Conservation (phyloP, 2,329 filamentous ascomycete genomes). For the Monilinia aucupariae region DNA sequence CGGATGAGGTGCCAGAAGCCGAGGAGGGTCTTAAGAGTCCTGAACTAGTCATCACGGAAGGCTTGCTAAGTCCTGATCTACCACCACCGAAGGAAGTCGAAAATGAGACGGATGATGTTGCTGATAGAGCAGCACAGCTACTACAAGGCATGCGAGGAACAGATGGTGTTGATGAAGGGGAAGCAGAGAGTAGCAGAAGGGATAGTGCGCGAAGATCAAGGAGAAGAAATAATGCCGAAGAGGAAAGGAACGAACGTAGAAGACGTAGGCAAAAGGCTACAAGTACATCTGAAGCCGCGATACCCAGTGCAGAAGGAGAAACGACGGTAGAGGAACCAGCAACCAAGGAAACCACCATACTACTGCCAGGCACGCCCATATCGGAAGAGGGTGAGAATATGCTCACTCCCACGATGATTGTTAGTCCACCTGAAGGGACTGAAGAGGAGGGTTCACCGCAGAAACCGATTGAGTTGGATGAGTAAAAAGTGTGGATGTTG, state of each 20-base stretch:
- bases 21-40: constrained; percentile 52
- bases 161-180: constrained; percentile 48
- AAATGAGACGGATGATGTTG: constrained; percentile 59
- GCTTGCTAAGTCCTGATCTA: constrained; percentile 26
- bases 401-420: constrained; percentile 29
- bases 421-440: constrained; percentile 32
- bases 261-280: constrained; percentile 58
- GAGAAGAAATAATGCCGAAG: constrained; percentile 63
- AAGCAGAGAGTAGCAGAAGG: constrained; percentile 45
- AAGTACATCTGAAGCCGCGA: constrained; percentile 29
- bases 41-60: constrained; percentile 36
- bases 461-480: constrained; percentile 32
- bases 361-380: constrained; percentile 13
- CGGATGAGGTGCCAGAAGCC: constrained; percentile 55
- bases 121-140: constrained; percentile 75
- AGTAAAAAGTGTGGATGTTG: constrained; percentile 24
- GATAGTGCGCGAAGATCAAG: constrained; percentile 56
- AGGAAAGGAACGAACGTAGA: constrained; percentile 64
- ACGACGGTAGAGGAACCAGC: constrained; percentile 20
- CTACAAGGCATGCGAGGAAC: constrained; percentile 75
- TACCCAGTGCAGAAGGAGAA: constrained; percentile 16
- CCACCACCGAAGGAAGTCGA: constrained; percentile 24
- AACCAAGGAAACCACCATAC: constrained; percentile 9
- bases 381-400: constrained; percentile 23
- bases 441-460: constrained; percentile 18